Conservation (phyloP, 768 basidiomycete genomes). For the Lentinula sp. region DNA sequence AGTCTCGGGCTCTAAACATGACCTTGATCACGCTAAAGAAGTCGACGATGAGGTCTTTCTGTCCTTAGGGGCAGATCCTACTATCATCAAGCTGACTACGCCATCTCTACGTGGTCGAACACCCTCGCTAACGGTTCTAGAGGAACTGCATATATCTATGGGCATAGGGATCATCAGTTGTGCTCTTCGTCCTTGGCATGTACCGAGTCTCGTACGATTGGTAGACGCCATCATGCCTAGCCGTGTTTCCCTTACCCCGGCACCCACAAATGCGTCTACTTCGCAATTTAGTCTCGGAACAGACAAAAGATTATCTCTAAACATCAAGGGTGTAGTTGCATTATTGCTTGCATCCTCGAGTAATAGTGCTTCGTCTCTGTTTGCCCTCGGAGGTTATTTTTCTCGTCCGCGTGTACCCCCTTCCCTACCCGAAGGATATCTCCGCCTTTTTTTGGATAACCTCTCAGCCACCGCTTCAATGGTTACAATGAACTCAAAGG, state of each 20-base stretch:
- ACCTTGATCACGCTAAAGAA: conserved; percentile 3
- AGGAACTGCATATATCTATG: conserved; percentile 33
- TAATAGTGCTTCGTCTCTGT: not conserved
- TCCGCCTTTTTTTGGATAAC: conserved; percentile 47
- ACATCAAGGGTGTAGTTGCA: conserved; percentile 40
- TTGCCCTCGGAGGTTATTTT: conserved; percentile 38
- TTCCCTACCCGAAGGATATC: conserved; percentile 37
- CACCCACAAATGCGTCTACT: conserved; percentile 12
- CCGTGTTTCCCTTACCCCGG: conserved; percentile 5
- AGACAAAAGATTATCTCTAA: conserved; percentile 25
- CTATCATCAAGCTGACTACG: conserved; percentile 49
- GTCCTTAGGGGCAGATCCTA: conserved; percentile 58
- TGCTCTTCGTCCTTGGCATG: conserved; percentile 50
- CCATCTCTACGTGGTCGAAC: conserved; percentile 22
- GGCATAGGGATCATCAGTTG: conserved; percentile 48
- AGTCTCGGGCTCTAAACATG: not conserved
- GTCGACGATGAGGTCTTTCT: conserved; percentile 41
- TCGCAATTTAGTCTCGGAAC: conserved; percentile 15
- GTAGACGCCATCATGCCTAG: conserved; percentile 23
- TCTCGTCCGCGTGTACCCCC: conserved; percentile 57
- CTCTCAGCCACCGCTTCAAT: conserved; percentile 20
- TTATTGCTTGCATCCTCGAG: conserved; percentile 29
- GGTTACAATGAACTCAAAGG: not conserved
- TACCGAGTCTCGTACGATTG: conserved; percentile 42
- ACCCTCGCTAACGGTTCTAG: conserved; percentile 11